phyloP scores from a whole-genome alignment of 768 basidiomycete genomes.

The Cytidiella melzeri region DNA sequence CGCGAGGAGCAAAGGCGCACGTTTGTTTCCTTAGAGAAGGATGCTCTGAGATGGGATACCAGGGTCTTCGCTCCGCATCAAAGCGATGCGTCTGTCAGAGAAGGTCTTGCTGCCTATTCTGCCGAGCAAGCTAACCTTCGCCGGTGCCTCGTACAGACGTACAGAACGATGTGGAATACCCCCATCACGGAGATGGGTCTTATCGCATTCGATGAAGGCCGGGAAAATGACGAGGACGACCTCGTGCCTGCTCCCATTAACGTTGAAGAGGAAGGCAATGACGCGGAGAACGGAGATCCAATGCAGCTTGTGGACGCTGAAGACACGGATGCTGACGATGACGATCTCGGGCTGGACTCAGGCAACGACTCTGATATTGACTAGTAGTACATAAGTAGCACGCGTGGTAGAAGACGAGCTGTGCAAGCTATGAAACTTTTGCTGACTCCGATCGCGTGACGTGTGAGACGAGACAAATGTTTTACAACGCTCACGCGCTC shows the following conservation, averaged over 20 bases:
- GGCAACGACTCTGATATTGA: neutral
- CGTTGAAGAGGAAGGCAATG: neutral
- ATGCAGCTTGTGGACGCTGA: neutral
- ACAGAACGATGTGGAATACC: neutral
- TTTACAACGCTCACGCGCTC: too few species aligned
- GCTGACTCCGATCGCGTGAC: too few species aligned
- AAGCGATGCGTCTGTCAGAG: neutral
- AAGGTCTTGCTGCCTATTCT: slow-evolving; percentile 1
- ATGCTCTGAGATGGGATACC: neutral
- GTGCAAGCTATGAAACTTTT: too few species aligned
- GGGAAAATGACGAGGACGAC: neutral
- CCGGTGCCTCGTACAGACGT: neutral
- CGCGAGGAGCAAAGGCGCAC: neutral
- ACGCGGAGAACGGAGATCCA: neutral
- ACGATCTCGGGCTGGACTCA: neutral
- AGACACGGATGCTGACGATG: neutral
- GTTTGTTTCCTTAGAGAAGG: neutral
- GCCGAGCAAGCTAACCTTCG: neutral
- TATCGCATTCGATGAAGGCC: neutral
- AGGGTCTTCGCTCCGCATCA: neutral
- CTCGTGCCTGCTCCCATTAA: too few species aligned
- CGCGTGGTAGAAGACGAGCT: too few species aligned
- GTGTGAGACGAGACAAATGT: too few species aligned
- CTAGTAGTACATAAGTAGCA: too few species aligned
- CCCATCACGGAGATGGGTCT: neutral